Conservation (phyloP, 2,329 filamentous ascomycete genomes). For the Hymenoscyphus fraxineus region DNA sequence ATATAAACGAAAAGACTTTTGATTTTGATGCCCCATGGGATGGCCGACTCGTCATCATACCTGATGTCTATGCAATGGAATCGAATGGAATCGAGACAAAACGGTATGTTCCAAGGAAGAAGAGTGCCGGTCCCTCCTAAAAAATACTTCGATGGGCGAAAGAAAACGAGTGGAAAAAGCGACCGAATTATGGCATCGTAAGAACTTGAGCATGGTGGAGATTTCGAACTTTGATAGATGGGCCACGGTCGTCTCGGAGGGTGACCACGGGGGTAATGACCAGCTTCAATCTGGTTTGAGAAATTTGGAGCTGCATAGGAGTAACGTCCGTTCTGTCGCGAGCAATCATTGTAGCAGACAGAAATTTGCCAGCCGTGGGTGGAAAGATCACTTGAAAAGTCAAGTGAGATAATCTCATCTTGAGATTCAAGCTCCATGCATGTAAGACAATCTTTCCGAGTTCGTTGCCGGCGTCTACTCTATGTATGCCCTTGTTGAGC, state of each 20-base stretch:
- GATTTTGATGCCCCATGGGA: not conserved
- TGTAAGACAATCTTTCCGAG: conserved; percentile 26
- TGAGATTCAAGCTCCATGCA: conserved; percentile 37
- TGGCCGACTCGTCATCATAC: not conserved
- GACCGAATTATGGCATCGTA: conserved; percentile 23
- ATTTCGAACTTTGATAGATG: conserved; percentile 28
- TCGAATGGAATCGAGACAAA: not conserved
- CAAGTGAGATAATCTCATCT: conserved; percentile 42
- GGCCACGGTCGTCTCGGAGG: conserved; percentile 45
- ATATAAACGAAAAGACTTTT: not conserved
- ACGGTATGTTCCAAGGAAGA: not conserved
- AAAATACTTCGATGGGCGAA: not conserved
- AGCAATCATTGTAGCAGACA: conserved; percentile 43
- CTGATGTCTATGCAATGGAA: not conserved
- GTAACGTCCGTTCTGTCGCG: conserved; percentile 41
- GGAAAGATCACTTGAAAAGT: conserved; percentile 48
- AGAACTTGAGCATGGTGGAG: conserved; percentile 27
- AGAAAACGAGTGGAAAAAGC: not conserved
- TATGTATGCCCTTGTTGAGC: conserved; percentile 36
- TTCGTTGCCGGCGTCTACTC: conserved; percentile 41
- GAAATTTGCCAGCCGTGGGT: conserved; percentile 48
- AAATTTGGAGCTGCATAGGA: conserved; percentile 44
- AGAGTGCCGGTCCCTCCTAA: not conserved
- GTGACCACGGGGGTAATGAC: conserved; percentile 54
- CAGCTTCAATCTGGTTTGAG: conserved; percentile 50